Conservation (phyloP, 345 rosid genomes). For the Eucalyptus pumila region DNA sequence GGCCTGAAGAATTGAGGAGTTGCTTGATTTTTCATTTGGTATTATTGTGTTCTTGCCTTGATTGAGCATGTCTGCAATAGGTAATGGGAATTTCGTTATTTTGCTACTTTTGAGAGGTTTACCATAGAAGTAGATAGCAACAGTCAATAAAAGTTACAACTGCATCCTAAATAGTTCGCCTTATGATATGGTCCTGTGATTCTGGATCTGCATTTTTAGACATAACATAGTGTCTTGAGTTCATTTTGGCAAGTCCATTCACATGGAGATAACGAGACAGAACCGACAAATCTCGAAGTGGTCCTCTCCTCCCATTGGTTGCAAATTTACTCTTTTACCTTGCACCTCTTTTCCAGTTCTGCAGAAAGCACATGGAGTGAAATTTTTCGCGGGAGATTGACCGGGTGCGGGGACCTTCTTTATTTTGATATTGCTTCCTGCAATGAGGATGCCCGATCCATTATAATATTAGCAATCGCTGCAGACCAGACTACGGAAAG, state of each 20-base stretch:
- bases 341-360: not conserved
- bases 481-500: not conserved
- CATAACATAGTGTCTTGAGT: not conserved
- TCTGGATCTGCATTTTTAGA: not conserved
- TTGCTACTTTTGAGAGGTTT: not conserved
- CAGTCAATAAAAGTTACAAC: not conserved
- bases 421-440: not conserved
- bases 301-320: not conserved
- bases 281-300: not conserved
- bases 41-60: not conserved
- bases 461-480: not conserved
- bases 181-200: not conserved
- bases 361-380: not conserved
- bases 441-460: not conserved
- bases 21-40: not conserved
- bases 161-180: not conserved
- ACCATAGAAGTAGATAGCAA: not conserved
- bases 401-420: not conserved
- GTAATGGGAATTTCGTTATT: not conserved
- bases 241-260: not conserved
- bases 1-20: not conserved
- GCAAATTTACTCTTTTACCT: not conserved
- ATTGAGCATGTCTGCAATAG: not conserved
- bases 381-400: not conserved
- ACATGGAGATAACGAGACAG: not conserved